Base-by-base conservation (phyloP, 345 rosid genomes). In the Brassica nigra region DNA sequence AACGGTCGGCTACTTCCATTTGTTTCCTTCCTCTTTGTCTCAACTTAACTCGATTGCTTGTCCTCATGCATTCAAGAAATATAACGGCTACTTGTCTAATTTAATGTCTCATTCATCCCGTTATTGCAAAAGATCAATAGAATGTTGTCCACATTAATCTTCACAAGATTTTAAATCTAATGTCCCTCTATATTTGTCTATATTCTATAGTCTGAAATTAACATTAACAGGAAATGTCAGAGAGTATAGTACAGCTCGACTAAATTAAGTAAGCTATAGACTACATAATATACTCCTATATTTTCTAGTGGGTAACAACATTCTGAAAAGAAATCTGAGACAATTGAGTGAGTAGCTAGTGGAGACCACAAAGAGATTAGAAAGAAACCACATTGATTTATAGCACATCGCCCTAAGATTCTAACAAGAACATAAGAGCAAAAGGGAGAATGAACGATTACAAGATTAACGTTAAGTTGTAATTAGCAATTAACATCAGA, bases 371-470 rank as follows among this genome's bases (percentile, higher is more conserved):
- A 7, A 66, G 28, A 61, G 23, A 61, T 18, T 34, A 71, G 31
- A 70, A 61, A 14, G 18, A 68, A 76, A 64, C 18, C 8, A 72
- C 68, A 42, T 57, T 23, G 31, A 73, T 74, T 62, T 16, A 69
- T 69, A 61, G 30, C 74, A 79, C 49, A 79, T 66, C 23, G 0
- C 70, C 58, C 62, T 54, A 75, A 75, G 71, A 80, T 80, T 74
- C 83, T 80, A 62, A 58, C 30, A 73, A 66, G 63, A 44, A 39
- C 68, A 78, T 67, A 20, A 59, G 74, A 34, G 27, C 67, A 39
- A 74, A 67, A 62, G 47, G 33, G 70, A 63, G 66, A 63, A 63
- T 4, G 61, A 54, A 65, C 75, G 79, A 75, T 80, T 74, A 75
- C 79, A 80, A 62, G 16, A 66, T 47, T 73, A 66, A 54, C 62